Evolutionary conservation across 2,329 filamentous ascomycete genomes (phyloP), one percentile per base, ranked within the genome.

Genomic region (Nemania bipapillata): DNA sequence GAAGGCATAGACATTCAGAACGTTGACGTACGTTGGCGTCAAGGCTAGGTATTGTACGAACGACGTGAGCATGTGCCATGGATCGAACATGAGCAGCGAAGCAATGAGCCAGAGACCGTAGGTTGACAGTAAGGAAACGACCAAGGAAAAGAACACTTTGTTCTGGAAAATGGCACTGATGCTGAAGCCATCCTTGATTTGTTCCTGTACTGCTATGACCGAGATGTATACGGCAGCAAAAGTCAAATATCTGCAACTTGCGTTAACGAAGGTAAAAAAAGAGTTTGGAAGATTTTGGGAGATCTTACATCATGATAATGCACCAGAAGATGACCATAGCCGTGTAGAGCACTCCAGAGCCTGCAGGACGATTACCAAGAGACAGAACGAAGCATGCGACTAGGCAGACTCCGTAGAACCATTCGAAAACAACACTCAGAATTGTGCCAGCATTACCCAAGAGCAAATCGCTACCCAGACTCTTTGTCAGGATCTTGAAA

Each of bases 241-340:
- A 80, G 96, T 91, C 65, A 99, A 86, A 78, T 97, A 97, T 65
- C 90, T 92, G 69, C 2, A 12, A 22, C 45, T 0, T 2, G 32
- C 24, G 54, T 71, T 63, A 72, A 65, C 40, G 15, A 53, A 17
- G n/a, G n/a, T 7, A 22, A n/a, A 55, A n/a, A 15, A 26, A 9
- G 22, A 30, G 2, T 1, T 45, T n/a, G 22, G 17, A n/a, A 56
- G n/a, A n/a, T 20, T 20, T n/a, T 57, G 45, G 56, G 3, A 65
- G 42, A 17, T 1, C 90, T 82, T 86, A 93, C 86, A 93, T 85
- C 92, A 99, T 99, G 78, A 99, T 95, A 69, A 92, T 86, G 50
- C 90, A 93, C 96, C 96, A 99, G 85, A 99, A 99, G 80, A 94
- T 91, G n/a, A 97, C 93, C 92, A 97, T 97, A 58, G 92, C 92